Evolutionary conservation across 768 basidiomycete species (phyloP).

Genomic region (Suillus bovinus): DNA sequence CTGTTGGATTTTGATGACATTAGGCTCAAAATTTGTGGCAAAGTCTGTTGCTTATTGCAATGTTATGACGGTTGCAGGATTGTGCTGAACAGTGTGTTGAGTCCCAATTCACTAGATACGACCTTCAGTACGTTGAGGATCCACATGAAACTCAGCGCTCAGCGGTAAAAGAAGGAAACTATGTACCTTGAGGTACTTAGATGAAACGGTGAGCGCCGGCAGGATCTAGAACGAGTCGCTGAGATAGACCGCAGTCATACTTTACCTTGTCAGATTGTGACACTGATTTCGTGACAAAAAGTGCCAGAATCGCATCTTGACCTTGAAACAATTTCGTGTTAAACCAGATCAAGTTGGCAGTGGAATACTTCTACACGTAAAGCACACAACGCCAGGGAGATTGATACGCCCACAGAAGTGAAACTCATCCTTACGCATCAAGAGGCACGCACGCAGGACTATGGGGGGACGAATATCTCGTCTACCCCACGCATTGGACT

Average conservation of each 20-base stretch:
- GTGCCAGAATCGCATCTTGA: no score
- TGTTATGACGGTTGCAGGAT: neutral
- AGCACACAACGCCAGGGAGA: neutral
- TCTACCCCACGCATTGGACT: neutral
- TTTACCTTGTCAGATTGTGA: no score
- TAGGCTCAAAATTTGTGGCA: neutral
- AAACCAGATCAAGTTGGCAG: no score
- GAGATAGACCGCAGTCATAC: no score
- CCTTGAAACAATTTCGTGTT: no score
- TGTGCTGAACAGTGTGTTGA: neutral
- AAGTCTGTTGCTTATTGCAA: neutral
- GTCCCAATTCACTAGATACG: neutral
- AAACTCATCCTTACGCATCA: neutral
- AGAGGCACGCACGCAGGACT: no score
- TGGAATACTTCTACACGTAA: neutral
- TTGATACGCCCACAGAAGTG: neutral
- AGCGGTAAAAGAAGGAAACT: no score
- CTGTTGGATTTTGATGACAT: neutral
- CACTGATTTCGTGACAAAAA: no score
- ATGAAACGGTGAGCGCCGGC: neutral
- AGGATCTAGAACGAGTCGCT: neutral
- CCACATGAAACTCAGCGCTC: no score
- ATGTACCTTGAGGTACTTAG: no score
- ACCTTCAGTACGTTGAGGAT: no score
- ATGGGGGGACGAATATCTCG: no score